Conservation (phyloP, 2,329 filamentous ascomycete genomes). For the Arthroderma sp. region DNA sequence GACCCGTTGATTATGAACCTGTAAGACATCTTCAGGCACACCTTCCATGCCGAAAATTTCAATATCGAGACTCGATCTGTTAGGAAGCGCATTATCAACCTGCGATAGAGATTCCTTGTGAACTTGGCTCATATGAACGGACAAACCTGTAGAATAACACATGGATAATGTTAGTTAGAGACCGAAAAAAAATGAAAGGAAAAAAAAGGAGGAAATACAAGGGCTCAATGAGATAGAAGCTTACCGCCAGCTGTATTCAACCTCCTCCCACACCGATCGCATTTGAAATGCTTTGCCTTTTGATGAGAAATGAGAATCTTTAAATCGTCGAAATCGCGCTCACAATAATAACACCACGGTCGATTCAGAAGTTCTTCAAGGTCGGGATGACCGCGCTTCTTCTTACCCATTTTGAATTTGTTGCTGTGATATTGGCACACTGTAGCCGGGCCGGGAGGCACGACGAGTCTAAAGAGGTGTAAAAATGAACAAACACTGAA, state of each 20-base stretch:
- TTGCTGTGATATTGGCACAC: no score
- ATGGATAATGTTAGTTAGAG: background rate
- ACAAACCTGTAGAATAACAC: constrained; percentile 51
- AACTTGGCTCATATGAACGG: constrained; percentile 95
- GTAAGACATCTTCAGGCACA: constrained; percentile 71
- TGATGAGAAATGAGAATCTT: constrained; percentile 96
- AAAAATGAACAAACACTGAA: no score
- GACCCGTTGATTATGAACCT: constrained; percentile 76
- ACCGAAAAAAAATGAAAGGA: background rate
- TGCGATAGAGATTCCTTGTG: constrained; percentile 83
- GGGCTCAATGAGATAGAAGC: constrained; percentile 15
- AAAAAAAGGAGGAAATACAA: background rate
- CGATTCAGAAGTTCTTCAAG: constrained; percentile 73
- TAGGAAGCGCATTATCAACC: constrained; percentile 85
- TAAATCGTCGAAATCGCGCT: constrained; percentile 93
- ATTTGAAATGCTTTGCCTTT: constrained; percentile 99
- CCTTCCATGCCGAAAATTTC: constrained; percentile 99
- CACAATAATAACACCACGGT: constrained; percentile 99
- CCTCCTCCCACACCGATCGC: constrained; percentile 73
- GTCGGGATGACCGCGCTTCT: constrained; percentile 74
- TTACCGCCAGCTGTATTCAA: constrained; percentile 89
- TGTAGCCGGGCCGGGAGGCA: no score
- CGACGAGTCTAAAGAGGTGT: no score
- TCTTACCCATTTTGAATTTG: constrained; percentile 58
- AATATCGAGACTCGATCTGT: constrained; percentile 71